Evolutionary conservation across 495 filamentous ascomycete species (phyloP).

Genomic region (Penicillium nucicola): DNA sequence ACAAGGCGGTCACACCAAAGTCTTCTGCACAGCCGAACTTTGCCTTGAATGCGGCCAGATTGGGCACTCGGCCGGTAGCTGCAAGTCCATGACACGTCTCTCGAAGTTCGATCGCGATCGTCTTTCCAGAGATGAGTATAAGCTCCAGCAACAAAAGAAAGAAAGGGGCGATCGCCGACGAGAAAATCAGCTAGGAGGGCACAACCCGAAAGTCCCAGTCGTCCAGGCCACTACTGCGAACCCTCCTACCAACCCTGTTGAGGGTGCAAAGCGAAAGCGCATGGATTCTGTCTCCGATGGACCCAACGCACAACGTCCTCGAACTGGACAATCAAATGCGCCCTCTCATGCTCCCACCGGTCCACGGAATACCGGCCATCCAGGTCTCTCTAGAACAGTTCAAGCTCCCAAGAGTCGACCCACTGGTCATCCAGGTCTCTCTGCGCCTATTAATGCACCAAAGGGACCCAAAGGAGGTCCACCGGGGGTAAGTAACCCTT

Average conservation of each 20-base stretch:
- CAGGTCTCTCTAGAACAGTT: background rate
- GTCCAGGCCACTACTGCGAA: slow-evolving; percentile 32
- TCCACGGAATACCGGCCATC: background rate
- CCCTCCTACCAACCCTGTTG: slow-evolving; percentile 5
- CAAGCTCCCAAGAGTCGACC: background rate
- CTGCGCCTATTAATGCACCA: background rate
- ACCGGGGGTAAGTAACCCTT: background rate
- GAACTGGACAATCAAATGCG: slow-evolving; percentile 17
- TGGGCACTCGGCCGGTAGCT: slow-evolving; percentile 37
- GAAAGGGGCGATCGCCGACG: slow-evolving; percentile 37
- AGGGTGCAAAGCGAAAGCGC: slow-evolving; percentile 42
- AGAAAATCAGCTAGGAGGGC: slow-evolving; percentile 40
- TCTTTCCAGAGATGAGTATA: slow-evolving; percentile 32
- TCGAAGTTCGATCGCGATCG: slow-evolving; percentile 32
- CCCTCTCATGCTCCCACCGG: slow-evolving; percentile 20
- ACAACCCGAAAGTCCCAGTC: slow-evolving; percentile 46
- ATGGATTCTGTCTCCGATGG: slow-evolving; percentile 29
- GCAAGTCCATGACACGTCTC: slow-evolving; percentile 30
- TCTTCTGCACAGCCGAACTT: slow-evolving; percentile 36
- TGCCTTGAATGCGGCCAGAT: slow-evolving; percentile 47
- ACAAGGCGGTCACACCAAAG: slow-evolving; percentile 34
- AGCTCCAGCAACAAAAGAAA: slow-evolving; percentile 28
- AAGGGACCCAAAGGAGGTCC: background rate
- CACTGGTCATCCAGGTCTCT: slow-evolving; percentile 1
- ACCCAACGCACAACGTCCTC: slow-evolving; percentile 24